Evolutionary conservation across 495 filamentous ascomycete species (phyloP), one percentile per base, ranked within the genome.

Genomic region (Penicillium malachiteum): DNA sequence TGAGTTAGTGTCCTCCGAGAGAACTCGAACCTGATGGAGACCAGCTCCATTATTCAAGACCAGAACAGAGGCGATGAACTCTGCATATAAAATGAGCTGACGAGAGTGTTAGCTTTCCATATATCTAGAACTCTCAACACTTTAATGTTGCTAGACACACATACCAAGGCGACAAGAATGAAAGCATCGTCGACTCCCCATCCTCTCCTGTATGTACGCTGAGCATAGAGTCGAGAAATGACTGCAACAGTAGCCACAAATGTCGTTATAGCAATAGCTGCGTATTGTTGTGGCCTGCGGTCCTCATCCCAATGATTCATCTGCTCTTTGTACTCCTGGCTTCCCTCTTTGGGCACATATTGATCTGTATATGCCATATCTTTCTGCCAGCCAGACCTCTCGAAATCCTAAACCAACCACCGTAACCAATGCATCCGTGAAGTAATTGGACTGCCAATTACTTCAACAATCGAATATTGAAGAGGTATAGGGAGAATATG

Each of bases 11-110:
- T 52, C 49, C 9, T 52, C 37, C 3, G 30, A 13, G 5, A 41
- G 35, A 40, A 52, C 49, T 7, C 49, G 49, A 42, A 52, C 38
- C 35, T 42, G 49, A 13, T 52, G 49, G 11, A 52, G 49, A 7
- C 49, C 49, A 14, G 49, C 49, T 16, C 49, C 49, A 42, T 6
- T 12, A 7, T 52, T 42, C 49, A 52, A 42, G n/a, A 37, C 37
- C 1, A 40, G 18, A 16, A 39, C 3, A 14, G 49, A 52, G 10
- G 49, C 37, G 10, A 32, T 4, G 5, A 52, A 17, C n/a, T 52
- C 21, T 17, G 37, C 49, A 10, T 32, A 42, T 14, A 52, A 3
- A n/a, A 52, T 33, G 10, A 52, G 18, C 49, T 52, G 21, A 16
- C n/a, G 1, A 31, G 3, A 50, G 34, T 26, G 21, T 26, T 26